phyloP scores from a whole-genome alignment of 257 asterid species.

The Solanum neorickii region DNA sequence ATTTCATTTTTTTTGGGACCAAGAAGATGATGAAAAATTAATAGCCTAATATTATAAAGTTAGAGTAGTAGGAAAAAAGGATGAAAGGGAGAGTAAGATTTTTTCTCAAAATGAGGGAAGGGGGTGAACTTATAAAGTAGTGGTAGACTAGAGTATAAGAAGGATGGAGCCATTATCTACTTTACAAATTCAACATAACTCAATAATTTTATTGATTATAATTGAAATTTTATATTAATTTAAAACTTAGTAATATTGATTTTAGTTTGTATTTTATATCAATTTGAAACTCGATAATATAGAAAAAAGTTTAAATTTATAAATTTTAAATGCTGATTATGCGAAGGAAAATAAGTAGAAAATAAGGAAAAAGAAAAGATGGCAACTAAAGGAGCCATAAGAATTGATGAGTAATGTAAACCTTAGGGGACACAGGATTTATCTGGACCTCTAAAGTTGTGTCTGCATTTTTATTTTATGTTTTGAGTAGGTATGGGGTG shows the following conservation, averaged over 20 bases:
- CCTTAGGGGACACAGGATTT: slow-evolving; percentile 11
- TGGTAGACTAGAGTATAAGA: not conserved
- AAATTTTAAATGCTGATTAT: too few species aligned
- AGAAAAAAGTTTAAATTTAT: too few species aligned
- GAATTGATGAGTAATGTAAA: slow-evolving; percentile 11
- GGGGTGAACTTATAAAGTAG: slow-evolving; percentile 34
- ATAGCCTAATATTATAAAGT: not conserved
- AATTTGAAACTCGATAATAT: too few species aligned
- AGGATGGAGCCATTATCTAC: rapidly evolving
- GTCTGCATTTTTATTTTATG: not conserved
- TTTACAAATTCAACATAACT: rapidly evolving
- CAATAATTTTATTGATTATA: too few species aligned
- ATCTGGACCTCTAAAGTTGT: slow-evolving; percentile 19
- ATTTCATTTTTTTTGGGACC: slow-evolving; percentile 34
- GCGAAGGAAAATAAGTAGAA: not conserved
- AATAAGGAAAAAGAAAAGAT: not conserved
- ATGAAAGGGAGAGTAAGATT: not conserved
- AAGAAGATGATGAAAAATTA: not conserved
- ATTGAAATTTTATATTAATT: too few species aligned
- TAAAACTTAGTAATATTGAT: too few species aligned
- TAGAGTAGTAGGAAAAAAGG: not conserved
- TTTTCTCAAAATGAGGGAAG: slow-evolving; percentile 9
- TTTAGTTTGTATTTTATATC: too few species aligned
- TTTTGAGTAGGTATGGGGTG: not conserved
- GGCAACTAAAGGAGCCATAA: slow-evolving; percentile 3